Evolutionary conservation across 2,329 filamentous ascomycete species (phyloP).

Genomic region (Colletotrichum aenigma): DNA sequence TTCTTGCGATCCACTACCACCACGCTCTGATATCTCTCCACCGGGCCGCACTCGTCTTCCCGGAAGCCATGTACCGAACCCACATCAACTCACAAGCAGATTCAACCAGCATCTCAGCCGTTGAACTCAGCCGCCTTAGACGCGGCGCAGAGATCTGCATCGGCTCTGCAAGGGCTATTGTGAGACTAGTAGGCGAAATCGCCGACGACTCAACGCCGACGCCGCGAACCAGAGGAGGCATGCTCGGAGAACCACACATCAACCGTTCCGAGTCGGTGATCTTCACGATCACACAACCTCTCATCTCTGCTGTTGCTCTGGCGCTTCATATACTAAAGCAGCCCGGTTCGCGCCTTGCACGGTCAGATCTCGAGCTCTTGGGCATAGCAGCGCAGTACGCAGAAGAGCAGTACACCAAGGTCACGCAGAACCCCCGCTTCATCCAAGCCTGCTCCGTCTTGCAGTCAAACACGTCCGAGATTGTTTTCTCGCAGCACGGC

Average conservation of each 20-base stretch:
- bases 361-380: slow-evolving; percentile 24
- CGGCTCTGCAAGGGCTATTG: neutral
- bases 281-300: slow-evolving; percentile 15
- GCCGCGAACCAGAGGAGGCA: neutral
- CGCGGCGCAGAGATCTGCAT: slow-evolving; percentile 3
- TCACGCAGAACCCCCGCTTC: slow-evolving; percentile 7
- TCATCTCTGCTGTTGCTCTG: slow-evolving; percentile 22
- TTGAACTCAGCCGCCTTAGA: neutral
- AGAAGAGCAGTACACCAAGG: slow-evolving; percentile 19
- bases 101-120: neutral
- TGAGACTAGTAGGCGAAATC: neutral
- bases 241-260: neutral
- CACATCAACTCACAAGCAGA: slow-evolving; percentile 19
- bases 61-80: slow-evolving; percentile 13
- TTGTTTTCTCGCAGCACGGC: neutral
- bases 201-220: neutral
- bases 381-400: slow-evolving; percentile 19
- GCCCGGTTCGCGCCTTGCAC: slow-evolving; percentile 20
- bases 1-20: neutral
- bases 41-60: slow-evolving; percentile 21
- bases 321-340: slow-evolving; percentile 22
- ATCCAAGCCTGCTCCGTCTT: slow-evolving; percentile 4
- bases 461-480: slow-evolving; percentile 5
- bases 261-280: neutral
- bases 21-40: slow-evolving; percentile 23